Evolutionary conservation across 352 stramenopile genomes (phyloP).

Genomic region (Phytophthora ohioensis): DNA sequence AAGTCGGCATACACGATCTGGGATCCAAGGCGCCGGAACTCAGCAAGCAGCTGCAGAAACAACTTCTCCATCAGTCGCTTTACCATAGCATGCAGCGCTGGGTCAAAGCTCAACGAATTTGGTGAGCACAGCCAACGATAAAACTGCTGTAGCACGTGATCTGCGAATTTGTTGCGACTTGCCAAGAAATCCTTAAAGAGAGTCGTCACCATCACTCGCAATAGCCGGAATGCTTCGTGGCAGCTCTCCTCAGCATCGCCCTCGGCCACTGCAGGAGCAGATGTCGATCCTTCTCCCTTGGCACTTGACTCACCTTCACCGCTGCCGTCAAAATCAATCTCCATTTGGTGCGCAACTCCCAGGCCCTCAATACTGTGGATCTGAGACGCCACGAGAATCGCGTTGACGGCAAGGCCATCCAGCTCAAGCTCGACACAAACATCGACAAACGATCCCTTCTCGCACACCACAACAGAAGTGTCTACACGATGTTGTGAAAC

Average conservation of each 20-base stretch:
- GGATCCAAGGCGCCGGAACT: conserved; percentile 94
- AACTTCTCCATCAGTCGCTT: conserved; percentile 97
- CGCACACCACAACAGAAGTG: conserved; percentile 81
- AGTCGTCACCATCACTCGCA: conserved; percentile 92
- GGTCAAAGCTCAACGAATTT: conserved; percentile 94
- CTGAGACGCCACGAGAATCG: conserved; percentile 75
- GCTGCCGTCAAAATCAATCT: conserved; percentile 70
- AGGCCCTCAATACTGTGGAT: conserved; percentile 81
- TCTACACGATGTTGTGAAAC: conserved; percentile 49
- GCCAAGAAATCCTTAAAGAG: conserved; percentile 95
- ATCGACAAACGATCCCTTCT: conserved; percentile 92
- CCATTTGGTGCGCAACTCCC: conserved; percentile 62
- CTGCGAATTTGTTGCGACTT: conserved; percentile 92
- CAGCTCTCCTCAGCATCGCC: conserved; percentile 92
- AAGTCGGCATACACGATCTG: conserved; percentile 94
- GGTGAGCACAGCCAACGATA: conserved; percentile 95
- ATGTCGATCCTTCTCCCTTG: conserved; percentile 18
- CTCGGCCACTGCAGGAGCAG: conserved; percentile 32
- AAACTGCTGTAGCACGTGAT: conserved; percentile 96
- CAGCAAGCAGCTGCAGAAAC: conserved; percentile 92
- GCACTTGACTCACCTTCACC: conserved; percentile 19
- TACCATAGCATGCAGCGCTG: conserved; percentile 94
- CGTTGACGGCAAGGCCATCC: conserved; percentile 80
- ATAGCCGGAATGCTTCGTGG: conserved; percentile 91
- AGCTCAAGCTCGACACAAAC: conserved; percentile 81